These are phyloP conservation scores for Dothideomycetidae sp. DNA, from an alignment of 2,329 filamentous ascomycete species.

Conservation along the genomic window DNA sequence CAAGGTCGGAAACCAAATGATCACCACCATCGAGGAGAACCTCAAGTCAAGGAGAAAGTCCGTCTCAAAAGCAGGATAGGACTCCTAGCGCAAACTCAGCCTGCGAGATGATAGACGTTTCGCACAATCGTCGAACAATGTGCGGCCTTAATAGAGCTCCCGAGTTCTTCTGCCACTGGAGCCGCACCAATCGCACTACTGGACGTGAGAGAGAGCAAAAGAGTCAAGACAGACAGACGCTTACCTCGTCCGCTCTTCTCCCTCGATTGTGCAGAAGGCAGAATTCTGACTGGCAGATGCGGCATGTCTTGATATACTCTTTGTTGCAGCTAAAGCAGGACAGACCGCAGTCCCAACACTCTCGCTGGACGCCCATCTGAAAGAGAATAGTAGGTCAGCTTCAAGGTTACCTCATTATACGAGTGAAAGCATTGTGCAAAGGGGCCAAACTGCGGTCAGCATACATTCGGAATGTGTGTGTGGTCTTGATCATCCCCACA, in stretches of 20 bases:
- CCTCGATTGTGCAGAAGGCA: slow-evolving; percentile 75
- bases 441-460: slow-evolving; percentile 7
- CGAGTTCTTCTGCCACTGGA: slow-evolving; percentile 23
- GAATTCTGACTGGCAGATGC: slow-evolving; percentile 62
- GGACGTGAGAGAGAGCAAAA: slow-evolving; percentile 4
- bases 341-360: slow-evolving; percentile 78
- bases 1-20: slow-evolving; percentile 88
- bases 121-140: too few species aligned
- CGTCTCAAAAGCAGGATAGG: neutral
- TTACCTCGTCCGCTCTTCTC: slow-evolving; percentile 47
- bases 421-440: slow-evolving; percentile 9
- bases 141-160: slow-evolving; percentile 22
- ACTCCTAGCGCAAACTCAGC: too few species aligned
- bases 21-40: slow-evolving; percentile 83
- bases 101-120: too few species aligned
- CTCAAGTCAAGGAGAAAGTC: slow-evolving; percentile 28
- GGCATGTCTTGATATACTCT: slow-evolving; percentile 56
- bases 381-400: too few species aligned
- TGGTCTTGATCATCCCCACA: slow-evolving; percentile 44
- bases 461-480: too few species aligned
- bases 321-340: slow-evolving; percentile 67
- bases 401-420: too few species aligned
- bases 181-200: slow-evolving; percentile 27
- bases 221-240: slow-evolving; percentile 8
- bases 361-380: slow-evolving; percentile 42